A percentile compares a stretch with the other conserved stretches of the same genome.
phyloP scores from a whole-genome alignment of 2,329 filamentous ascomycete genomes.

The Fusarium sp. region DNA sequence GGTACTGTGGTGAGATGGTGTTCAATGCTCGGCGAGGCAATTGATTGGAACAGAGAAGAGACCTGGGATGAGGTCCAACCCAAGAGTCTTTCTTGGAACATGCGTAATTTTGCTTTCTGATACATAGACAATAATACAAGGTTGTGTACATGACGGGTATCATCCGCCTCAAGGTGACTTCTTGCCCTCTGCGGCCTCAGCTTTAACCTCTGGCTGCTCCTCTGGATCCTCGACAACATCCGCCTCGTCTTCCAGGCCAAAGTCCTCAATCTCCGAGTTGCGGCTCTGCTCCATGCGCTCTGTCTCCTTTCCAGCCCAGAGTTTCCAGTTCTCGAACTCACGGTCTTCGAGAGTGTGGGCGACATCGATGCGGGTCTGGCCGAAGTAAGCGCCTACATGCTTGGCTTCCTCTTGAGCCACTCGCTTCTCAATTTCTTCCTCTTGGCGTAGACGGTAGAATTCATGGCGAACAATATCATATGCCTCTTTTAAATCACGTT shows the following conservation, averaged over 20 bases:
- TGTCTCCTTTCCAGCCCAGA: slow-evolving; percentile 71
- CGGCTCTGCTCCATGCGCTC: slow-evolving; percentile 54
- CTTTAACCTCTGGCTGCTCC: slow-evolving; percentile 44
- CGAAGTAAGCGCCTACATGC: slow-evolving; percentile 88
- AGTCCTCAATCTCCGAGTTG: slow-evolving; percentile 57
- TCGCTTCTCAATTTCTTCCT: slow-evolving; percentile 83
- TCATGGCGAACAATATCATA: slow-evolving; percentile 91
- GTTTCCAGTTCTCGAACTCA: slow-evolving; percentile 85
- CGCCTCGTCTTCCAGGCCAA: slow-evolving; percentile 54
- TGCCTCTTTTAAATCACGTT: slow-evolving; percentile 70
- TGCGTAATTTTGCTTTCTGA: slow-evolving; percentile 36
- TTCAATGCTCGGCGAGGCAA: slow-evolving; percentile 51
- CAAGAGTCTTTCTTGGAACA: slow-evolving; percentile 16
- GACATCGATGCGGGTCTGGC: slow-evolving; percentile 77
- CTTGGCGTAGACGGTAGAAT: slow-evolving; percentile 86
- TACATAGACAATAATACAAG: slow-evolving; percentile 42
- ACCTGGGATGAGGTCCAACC: neutral
- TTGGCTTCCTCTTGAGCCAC: slow-evolving; percentile 89
- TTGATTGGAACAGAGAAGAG: slow-evolving; percentile 22
- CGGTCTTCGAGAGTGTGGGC: slow-evolving; percentile 85
- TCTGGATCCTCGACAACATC: slow-evolving; percentile 34
- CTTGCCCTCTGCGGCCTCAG: slow-evolving; percentile 29
- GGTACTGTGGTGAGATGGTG: slow-evolving; percentile 55
- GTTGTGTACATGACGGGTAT: slow-evolving; percentile 42
- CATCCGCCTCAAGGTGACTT: slow-evolving; percentile 34